Conservation (phyloP, 371 early-diverging fungal species). For the Fennellomyces sp. region DNA sequence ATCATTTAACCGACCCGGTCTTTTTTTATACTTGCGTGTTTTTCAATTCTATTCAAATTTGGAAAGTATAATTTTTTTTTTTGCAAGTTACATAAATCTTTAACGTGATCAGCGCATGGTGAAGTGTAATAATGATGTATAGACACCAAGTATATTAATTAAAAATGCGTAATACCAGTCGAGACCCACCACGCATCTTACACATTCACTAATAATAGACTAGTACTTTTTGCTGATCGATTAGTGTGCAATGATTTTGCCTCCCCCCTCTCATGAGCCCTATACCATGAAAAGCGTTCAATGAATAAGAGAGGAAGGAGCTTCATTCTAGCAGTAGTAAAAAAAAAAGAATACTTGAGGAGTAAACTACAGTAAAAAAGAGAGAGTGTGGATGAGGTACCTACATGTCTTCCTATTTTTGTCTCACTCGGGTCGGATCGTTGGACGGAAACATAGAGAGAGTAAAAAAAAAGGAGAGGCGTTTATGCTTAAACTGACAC, state of each 20-base stretch:
- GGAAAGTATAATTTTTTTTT: neutral
- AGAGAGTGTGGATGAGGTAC: no score
- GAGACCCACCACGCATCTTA: neutral
- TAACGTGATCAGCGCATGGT: neutral
- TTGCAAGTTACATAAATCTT: neutral
- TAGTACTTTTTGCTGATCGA: neutral
- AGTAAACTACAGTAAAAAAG: no score
- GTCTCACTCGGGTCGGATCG: neutral
- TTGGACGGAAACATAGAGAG: neutral
- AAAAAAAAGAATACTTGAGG: no score
- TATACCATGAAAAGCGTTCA: no score
- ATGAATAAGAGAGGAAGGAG: no score
- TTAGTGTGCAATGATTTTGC: neutral
- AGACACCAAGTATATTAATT: neutral
- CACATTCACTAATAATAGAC: neutral
- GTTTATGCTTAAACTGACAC: neutral
- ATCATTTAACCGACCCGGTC: no score
- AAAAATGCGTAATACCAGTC: neutral
- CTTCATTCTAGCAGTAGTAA: no score
- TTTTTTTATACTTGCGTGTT: no score
- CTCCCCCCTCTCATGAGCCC: no score
- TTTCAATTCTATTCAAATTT: neutral
- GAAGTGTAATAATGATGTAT: neutral
- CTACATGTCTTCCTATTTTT: no score
- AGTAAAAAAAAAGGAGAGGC: neutral